phyloP scores from a whole-genome alignment of 495 filamentous ascomycete species.

The Lindgomyces ingoldianus region DNA sequence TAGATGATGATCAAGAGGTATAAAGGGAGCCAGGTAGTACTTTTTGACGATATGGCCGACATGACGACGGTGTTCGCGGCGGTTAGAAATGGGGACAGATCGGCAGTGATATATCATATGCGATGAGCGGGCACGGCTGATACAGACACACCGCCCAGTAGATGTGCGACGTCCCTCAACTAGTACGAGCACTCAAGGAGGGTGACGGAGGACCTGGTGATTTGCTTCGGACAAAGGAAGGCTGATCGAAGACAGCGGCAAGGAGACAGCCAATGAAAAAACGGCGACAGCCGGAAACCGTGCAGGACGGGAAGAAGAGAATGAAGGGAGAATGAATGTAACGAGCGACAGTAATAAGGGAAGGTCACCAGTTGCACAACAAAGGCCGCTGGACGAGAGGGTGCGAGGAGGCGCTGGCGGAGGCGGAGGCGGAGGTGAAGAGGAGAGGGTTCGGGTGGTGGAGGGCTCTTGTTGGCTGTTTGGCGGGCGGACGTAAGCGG shows the following conservation, averaged over 20 bases:
- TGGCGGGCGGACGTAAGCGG: slow-evolving; percentile 9
- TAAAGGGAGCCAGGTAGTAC: slow-evolving; percentile 11
- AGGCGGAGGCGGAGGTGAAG: not conserved
- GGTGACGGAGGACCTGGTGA: not conserved
- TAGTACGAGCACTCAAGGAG: no score
- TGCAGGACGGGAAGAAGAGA: not conserved
- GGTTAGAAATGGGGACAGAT: not conserved
- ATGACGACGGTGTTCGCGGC: slow-evolving; percentile 17
- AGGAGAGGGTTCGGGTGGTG: slow-evolving; percentile 3
- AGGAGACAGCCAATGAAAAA: slow-evolving; percentile 5
- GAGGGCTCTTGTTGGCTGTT: not conserved
- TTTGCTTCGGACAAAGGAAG: slow-evolving; percentile 29
- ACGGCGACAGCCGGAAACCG: slow-evolving; percentile 8
- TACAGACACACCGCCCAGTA: no score
- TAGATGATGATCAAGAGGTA: slow-evolving; percentile 3
- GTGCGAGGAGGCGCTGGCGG: slow-evolving; percentile 1
- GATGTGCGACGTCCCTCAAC: no score
- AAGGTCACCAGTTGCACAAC: slow-evolving; percentile 23
- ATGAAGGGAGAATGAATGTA: slow-evolving; percentile 17
- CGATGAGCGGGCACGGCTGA: no score
- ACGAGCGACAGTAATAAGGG: slow-evolving; percentile 36
- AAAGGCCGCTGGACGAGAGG: not conserved
- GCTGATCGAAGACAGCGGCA: slow-evolving; percentile 7
- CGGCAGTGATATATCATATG: slow-evolving; percentile 5
- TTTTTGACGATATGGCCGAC: slow-evolving; percentile 22